Base-by-base conservation (phyloP, 2,329 filamentous ascomycete species). In the Aspergillus pseudoglaucus region DNA sequence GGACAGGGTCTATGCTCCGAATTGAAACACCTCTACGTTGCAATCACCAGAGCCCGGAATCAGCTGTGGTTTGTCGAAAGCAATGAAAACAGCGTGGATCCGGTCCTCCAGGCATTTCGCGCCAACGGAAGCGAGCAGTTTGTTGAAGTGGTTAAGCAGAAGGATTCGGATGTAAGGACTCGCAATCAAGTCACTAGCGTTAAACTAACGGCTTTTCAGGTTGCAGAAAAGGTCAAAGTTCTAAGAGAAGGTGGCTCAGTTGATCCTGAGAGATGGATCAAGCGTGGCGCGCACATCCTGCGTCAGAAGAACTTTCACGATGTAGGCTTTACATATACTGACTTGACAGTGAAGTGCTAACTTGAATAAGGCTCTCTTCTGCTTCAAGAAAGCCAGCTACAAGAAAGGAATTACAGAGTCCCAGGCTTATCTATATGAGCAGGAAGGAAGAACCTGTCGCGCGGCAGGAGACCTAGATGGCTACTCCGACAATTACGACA, bases 11-110 rank as follows among this genome's bases (percentile, higher is more conserved):
- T 25, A 4, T 25, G 23, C 8, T 35, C 12, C 5, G 32, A 35
- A 35, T 35, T 35, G 14, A 23, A 40, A 58, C 50, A 62, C 44
- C 46, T 65, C 2, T 66, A 66, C 47, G 61, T 66, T 15, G 62
- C 58, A 7, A 47, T 62, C 2, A 66, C 63, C 3, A 55, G 63
- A 45, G 55, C 62, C 0, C 54, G 61, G 10, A 57, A 53, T 33
- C 53, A 55, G 17, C 45, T 56, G 20, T 57, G 55, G 47, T 50
- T 59, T 12, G 52, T 64, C 30, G 62, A 64, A 39, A 54, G 51
- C 6, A 44, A 30, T 3, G 51, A 53, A 17, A 41, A 37, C 4
- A 50, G 47, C 12, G 15, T 53, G 2, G 47, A 48, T 2, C 35
- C 53, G 5, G 39, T 64, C 12, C 22, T 55, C 8, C 37, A 51